Conservation (phyloP, 2,329 filamentous ascomycete genomes). For the Aspergillus brasiliensis region DNA sequence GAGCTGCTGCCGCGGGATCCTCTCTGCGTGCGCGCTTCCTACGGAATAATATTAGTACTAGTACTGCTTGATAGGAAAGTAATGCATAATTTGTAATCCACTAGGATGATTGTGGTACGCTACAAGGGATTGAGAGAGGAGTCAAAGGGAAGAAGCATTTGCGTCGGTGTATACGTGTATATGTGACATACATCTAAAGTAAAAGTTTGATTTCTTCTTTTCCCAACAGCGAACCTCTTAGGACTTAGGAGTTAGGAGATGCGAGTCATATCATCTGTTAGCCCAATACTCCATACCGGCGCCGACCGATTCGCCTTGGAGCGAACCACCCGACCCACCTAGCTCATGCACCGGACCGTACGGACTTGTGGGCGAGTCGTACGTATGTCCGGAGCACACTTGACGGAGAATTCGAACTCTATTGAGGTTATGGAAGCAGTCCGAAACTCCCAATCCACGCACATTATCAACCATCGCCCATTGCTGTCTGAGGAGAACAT, state of each 20-base stretch:
- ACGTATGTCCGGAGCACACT: neutral
- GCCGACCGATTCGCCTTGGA: constrained; percentile 9
- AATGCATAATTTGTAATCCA: neutral
- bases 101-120: neutral
- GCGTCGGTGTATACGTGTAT: neutral
- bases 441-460: neutral
- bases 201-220: neutral
- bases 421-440: neutral
- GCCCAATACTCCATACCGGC: neutral
- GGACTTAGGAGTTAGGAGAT: too few relatives aligned
- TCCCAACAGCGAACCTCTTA: neutral
- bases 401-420: neutral
- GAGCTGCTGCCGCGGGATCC: neutral
- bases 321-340: constrained; percentile 24
- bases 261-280: constrained; percentile 23
- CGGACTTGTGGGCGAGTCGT: constrained; percentile 8
- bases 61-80: neutral
- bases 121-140: neutral
- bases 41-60: neutral
- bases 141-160: neutral
- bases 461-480: neutral
- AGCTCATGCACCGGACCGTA: constrained; percentile 30
- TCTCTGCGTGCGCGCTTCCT: neutral
- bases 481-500: neutral
- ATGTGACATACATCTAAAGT: neutral